Evolutionary conservation across 176 grass and related monocot genomes (phyloP), one percentile per base, ranked within the genome.

Genomic region (Thinopyrum elongatum): DNA sequence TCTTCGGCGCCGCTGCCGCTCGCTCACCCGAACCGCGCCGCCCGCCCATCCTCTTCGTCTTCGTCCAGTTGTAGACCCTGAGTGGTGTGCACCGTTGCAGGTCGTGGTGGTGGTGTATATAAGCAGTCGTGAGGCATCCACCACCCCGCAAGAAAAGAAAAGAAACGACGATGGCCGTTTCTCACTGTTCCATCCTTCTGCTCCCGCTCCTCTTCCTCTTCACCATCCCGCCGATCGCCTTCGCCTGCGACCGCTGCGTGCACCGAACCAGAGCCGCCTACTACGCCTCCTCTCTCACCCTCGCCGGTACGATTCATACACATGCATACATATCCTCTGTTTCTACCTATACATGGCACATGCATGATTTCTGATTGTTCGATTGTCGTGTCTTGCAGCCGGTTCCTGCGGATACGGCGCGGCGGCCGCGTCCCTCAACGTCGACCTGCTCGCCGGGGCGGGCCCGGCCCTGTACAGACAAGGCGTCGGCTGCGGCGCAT

Each of bases 341-440:
- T 66, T 25, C 49, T 65, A 58, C 14, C 2, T n/a, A 21, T 0
- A 0, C 14, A 14, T 15, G 47, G 47, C 47, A 6, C 47, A 17
- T 51, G 47, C 49, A 19, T 19, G 15, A 42, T 79, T n/a, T 64
- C 57, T 42, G 3, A 25, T 29, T 22, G 0, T 23, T 80, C n/a
- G 1, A 17, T 27, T 53, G 19, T 82, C 8, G 21, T 31, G 21
- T 28, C 19, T 22, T 30, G 17, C 80, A 98, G 97, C 81, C 65
- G 94, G 94, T 27, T 93, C 94, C 47, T 99, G 97, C 72, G 94
- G 97, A 21, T 99, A 96, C 51, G 94, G 97, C 47, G 22, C 84
- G 31, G 88, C 86, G 71, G 94, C 94, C 31, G 55, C 84, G 71
- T 71, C 76, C 82, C 80, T 94, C 33, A 83, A 78, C 85, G 86